Conservation (phyloP, 805 yeast genomes). For the Wickerhamiella cacticola region DNA sequence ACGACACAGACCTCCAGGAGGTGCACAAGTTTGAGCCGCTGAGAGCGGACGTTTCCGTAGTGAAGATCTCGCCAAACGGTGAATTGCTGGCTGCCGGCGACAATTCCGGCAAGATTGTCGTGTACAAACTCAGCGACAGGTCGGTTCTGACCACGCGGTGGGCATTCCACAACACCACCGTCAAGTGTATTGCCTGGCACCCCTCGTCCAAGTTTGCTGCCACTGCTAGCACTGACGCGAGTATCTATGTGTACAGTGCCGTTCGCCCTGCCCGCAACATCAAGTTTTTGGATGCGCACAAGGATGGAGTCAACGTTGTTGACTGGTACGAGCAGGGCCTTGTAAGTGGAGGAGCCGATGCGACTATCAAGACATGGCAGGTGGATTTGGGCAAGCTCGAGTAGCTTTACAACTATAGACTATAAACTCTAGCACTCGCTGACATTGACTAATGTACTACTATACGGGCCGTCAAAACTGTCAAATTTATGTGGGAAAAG, state of each 20-base stretch:
- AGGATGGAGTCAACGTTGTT: constrained; percentile 70
- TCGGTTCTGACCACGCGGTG: constrained; percentile 67
- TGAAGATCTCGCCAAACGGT: constrained; percentile 61
- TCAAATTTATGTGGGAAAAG: constrained; percentile 54
- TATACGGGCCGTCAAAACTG: constrained; percentile 8
- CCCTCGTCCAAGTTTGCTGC: constrained; percentile 58
- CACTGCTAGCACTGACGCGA: constrained; percentile 76
- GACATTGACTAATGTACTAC: constrained; percentile 5
- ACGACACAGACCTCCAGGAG: constrained; percentile 28
- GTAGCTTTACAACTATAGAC: neutral
- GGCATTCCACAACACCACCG: constrained; percentile 86
- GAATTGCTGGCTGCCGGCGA: constrained; percentile 74
- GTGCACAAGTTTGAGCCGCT: constrained; percentile 34
- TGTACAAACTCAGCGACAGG: constrained; percentile 46
- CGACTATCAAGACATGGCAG: constrained; percentile 64
- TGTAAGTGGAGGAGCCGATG: constrained; percentile 70
- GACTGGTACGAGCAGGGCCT: constrained; percentile 50
- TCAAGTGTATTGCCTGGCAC: constrained; percentile 70
- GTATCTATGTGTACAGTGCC: constrained; percentile 67
- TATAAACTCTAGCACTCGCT: neutral
- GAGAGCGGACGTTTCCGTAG: constrained; percentile 50
- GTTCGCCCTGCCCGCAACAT: constrained; percentile 64
- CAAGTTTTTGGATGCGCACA: constrained; percentile 69
- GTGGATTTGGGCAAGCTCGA: constrained; percentile 7
- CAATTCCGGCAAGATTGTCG: constrained; percentile 68